phyloP scores from a whole-genome alignment of 176 grass and related monocot species.

The Oryza brachyantha region DNA sequence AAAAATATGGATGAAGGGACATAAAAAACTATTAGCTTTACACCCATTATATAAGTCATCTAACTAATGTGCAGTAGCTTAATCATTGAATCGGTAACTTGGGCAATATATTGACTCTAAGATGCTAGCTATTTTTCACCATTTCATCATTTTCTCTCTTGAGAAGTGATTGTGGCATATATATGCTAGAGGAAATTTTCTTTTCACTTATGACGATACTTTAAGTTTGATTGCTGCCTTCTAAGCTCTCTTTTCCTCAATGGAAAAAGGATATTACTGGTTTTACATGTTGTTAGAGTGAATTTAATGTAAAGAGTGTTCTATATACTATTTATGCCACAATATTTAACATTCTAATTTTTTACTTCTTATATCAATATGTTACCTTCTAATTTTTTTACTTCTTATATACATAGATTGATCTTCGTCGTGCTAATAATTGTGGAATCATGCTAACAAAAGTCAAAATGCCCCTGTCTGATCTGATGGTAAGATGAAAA shows the following conservation, averaged over 20 bases:
- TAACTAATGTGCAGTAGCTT: background rate
- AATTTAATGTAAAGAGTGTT: background rate
- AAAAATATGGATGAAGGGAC: background rate
- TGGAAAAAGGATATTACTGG: constrained; percentile 7
- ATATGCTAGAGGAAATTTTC: background rate
- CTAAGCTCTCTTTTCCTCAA: no score
- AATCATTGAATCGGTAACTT: background rate
- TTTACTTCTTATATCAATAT: constrained; percentile 15
- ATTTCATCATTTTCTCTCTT: constrained; percentile 24
- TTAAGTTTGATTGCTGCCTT: no score
- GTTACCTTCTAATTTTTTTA: no score
- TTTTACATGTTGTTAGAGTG: constrained; percentile 12
- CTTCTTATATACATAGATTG: constrained; percentile 58
- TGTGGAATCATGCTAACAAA: constrained; percentile 99
- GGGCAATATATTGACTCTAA: background rate
- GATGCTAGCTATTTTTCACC: background rate
- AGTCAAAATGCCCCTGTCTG: constrained; percentile 95
- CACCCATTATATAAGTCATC: background rate
- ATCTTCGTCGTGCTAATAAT: constrained; percentile 94
- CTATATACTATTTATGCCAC: constrained; percentile 7
- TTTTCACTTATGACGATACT: constrained; percentile 11
- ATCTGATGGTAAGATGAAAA: constrained; percentile 70
- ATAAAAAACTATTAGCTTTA: background rate
- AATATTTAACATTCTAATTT: no score
- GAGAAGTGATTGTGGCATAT: constrained; percentile 9